phyloP scores from a whole-genome alignment of 1,139 yeast genomes.

The Pichia sp. region DNA sequence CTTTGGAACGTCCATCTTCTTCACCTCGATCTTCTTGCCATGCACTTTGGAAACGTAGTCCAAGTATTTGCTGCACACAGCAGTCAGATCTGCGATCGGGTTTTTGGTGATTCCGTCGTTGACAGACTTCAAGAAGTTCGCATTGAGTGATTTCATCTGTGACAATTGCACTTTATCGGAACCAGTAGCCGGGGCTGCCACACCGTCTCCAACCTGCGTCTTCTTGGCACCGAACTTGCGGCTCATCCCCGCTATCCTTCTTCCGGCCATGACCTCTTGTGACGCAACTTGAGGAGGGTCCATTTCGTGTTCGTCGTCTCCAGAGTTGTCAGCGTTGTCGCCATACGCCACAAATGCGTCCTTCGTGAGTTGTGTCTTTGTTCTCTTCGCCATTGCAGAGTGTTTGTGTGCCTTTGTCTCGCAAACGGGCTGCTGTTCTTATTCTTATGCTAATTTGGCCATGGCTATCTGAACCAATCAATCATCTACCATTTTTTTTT shows the following conservation, averaged over 20 bases:
- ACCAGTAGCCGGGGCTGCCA: constrained; percentile 10
- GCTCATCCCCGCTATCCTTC: constrained; percentile 42
- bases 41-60: constrained; percentile 48
- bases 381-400: constrained; percentile 43
- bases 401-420: too few species aligned
- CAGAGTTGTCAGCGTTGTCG: constrained; percentile 32
- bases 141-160: constrained; percentile 65
- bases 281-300: constrained; percentile 47
- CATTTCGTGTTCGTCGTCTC: constrained; percentile 34
- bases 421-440: too few species aligned
- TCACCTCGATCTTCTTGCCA: constrained; percentile 25
- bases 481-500: not conserved
- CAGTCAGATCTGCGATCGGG: constrained; percentile 55
- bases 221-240: constrained; percentile 15
- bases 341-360: constrained; percentile 46
- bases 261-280: constrained; percentile 56
- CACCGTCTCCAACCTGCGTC: not conserved
- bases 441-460: too few species aligned
- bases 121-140: constrained; percentile 53
- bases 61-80: constrained; percentile 57
- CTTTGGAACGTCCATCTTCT: constrained; percentile 24
- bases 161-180: constrained; percentile 31
- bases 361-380: constrained; percentile 43
- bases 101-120: constrained; percentile 41
- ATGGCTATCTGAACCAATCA: not conserved